phyloP scores from a whole-genome alignment of 495 filamentous ascomycete species.

The Penicillium robsamsonii region DNA sequence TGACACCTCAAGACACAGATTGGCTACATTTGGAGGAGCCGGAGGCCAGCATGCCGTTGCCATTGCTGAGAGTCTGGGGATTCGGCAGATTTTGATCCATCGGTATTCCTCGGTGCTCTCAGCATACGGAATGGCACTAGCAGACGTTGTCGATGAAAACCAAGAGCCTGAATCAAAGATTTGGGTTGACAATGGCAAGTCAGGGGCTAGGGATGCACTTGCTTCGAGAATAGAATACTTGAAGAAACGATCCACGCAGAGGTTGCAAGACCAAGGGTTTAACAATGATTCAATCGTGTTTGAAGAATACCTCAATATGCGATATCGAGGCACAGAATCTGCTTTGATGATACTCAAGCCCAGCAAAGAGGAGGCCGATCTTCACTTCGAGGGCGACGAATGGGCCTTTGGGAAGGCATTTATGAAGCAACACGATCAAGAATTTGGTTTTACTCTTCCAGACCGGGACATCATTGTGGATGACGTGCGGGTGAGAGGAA shows the following conservation, averaged over 20 bases:
- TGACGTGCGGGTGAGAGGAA: conserved; percentile 84
- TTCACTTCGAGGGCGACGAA: conserved; percentile 36
- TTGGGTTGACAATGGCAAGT: conserved; percentile 20
- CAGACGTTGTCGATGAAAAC: conserved; percentile 89
- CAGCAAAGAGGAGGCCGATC: conserved; percentile 28
- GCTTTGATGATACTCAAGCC: conserved; percentile 53
- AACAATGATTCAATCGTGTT: conserved; percentile 33
- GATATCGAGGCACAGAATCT: conserved; percentile 50
- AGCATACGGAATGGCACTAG: conserved; percentile 94
- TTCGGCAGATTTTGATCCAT: conserved; percentile 84
- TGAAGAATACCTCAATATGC: conserved; percentile 50
- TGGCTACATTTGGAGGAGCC: conserved; percentile 92
- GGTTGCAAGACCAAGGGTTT: conserved; percentile 34
- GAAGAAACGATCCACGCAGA: conserved; percentile 17
- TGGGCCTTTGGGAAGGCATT: conserved; percentile 79
- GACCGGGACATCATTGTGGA: conserved; percentile 84
- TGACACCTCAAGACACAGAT: conserved; percentile 82
- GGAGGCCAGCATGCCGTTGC: conserved; percentile 95
- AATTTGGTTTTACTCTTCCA: conserved; percentile 91
- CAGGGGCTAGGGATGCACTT: conserved; percentile 17
- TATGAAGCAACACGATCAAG: conserved; percentile 81
- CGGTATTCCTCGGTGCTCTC: conserved; percentile 92
- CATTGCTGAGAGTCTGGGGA: conserved; percentile 87
- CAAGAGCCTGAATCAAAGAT: conserved; percentile 78
- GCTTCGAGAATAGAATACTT: conserved; percentile 16